A percentile compares a stretch with the other conserved stretches of the same genome.
Conservation (phyloP, 441 rosid species). For the Gossypium davidsonii region DNA sequence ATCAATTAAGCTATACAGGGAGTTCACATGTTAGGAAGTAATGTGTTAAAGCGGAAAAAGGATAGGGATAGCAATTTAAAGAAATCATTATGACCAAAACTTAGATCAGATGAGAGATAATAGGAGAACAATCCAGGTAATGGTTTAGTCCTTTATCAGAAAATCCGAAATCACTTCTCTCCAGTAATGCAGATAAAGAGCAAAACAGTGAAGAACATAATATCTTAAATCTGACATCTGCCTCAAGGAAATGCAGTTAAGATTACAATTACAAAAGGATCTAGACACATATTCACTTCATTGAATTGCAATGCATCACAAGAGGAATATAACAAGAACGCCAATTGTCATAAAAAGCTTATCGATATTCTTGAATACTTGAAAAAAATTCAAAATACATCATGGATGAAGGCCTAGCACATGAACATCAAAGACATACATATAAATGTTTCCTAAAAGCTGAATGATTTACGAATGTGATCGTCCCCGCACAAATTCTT, state of each 20-base stretch:
- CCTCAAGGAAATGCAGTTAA: constrained; percentile 4
- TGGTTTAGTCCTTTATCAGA: neutral
- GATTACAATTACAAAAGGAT: neutral
- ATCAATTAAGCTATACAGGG: neutral
- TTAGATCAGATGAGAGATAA: neutral
- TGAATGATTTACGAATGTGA: constrained; percentile 53
- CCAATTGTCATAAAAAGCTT: constrained; percentile 5
- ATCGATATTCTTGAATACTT: neutral
- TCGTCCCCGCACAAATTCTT: constrained; percentile 80
- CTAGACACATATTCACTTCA: neutral
- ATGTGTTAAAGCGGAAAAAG: neutral
- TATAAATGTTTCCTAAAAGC: constrained; percentile 20
- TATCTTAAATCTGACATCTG: neutral
- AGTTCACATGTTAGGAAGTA: neutral
- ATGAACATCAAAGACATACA: constrained; percentile 13
- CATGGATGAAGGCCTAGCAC: neutral
- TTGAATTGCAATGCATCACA: neutral
- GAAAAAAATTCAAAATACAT: constrained; percentile 11
- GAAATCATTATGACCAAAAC: neutral
- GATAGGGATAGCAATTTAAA: neutral
- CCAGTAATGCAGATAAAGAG: neutral
- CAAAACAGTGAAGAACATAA: neutral
- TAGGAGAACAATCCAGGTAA: neutral
- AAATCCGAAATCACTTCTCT: neutral
- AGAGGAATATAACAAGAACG: neutral